phyloP scores from a whole-genome alignment of 129 eudicot species.

The Artemisia annua region DNA sequence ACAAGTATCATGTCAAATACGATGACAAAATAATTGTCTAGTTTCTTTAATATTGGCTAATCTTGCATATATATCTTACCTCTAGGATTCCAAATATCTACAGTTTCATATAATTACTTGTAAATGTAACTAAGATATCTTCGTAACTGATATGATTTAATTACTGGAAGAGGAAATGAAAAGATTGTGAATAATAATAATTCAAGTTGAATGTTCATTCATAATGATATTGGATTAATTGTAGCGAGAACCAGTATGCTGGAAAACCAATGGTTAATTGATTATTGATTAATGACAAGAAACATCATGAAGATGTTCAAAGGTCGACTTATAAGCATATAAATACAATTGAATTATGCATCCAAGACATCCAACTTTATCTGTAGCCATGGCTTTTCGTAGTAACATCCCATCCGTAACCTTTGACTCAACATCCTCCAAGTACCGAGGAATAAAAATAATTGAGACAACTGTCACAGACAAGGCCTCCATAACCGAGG shows the following conservation, averaged over 20 bases:
- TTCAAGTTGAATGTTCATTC: not conserved
- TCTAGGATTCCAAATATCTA: too few relatives aligned
- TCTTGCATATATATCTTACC: too few relatives aligned
- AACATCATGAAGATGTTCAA: too few relatives aligned
- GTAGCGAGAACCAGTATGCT: not conserved
- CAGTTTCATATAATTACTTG: too few relatives aligned
- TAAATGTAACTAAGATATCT: not conserved
- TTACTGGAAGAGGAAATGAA: not conserved
- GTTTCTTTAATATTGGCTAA: too few relatives aligned
- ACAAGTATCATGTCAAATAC: conserved; percentile 3
- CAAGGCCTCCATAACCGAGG: conserved; percentile 33
- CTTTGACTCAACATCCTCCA: conserved; percentile 32
- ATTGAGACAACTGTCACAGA: conserved; percentile 58
- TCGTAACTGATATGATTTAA: not conserved
- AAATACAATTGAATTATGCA: not conserved
- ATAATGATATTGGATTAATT: not conserved
- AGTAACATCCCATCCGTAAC: conserved; percentile 35
- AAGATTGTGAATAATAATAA: not conserved
- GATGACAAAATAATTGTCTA: too few relatives aligned
- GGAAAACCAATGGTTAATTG: not conserved
- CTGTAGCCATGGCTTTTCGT: conserved; percentile 21
- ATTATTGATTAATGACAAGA: too few relatives aligned
- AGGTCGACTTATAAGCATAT: not conserved
- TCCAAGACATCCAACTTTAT: not conserved
- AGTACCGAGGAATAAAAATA: conserved; percentile 39